Evolutionary conservation across 2,329 filamentous ascomycete species (phyloP), one percentile per base, ranked within the genome.

Genomic region (Penicillium nordicum): DNA sequence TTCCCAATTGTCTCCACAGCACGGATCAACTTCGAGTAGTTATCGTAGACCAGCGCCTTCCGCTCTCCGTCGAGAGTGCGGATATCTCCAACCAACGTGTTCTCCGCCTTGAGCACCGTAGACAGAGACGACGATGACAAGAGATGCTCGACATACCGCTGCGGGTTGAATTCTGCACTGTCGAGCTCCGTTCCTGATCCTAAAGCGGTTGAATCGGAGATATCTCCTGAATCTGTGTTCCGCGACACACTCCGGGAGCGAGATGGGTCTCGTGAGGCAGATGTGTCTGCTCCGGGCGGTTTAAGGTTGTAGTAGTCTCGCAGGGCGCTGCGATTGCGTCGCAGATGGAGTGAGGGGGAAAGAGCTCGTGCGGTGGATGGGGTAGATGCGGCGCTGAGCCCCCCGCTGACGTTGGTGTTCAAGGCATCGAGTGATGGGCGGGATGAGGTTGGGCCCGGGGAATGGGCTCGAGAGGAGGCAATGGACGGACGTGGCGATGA

Each of bases 11-110:
- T 97, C 74, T 96, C 93, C 11, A 95, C 97, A 1, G 94, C 94
- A n/a, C 88, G 85, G 63, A 99, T 97, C 63, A 99, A 78, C 76
- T 97, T 97, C 65, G 89, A 94, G 74, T 97, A 99, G 72, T 99
- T 99, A 73, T 99, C 93, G 73, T 99, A 99, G 5, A 99, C 94
- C 59, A 99, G 78, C 1, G 93, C 92, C 77, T 99, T 99, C 74
- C 94, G 89, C 80, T 99, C 94, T 25, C 93, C 93, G 69, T 97
- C 94, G 18, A 99, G 80, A 2, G 90, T 92, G 37, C 92, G 80
- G 46, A 96, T 93, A 76, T 97, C 93, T 63, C 73, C 74, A 7
- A 78, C 74, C n/a, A 79, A 68, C 8, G 74, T 75, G 38, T 76
- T 75, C 60, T 79, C 76, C 1, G 75, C 76, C 44, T 76, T 77